Evolutionary conservation across 805 yeast species (phyloP).

Genomic region (Barnettozyma sucrosica): DNA sequence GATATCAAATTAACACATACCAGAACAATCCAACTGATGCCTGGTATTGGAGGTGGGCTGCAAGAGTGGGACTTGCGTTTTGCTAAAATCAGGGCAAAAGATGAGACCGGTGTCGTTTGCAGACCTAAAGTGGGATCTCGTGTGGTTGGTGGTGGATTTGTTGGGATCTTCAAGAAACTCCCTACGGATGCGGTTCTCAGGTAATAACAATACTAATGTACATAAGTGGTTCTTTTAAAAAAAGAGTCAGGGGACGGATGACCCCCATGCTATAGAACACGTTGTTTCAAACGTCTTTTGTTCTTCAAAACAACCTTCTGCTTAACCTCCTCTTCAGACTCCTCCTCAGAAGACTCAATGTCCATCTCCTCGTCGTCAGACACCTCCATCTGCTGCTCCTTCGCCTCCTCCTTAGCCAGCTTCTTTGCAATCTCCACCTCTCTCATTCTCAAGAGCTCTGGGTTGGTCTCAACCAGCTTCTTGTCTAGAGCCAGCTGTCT

Average conservation of each 20-base stretch:
- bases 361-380: constrained; percentile 47
- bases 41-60: constrained; percentile 47
- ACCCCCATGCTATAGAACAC: constrained; percentile 14
- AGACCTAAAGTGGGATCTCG: constrained; percentile 45
- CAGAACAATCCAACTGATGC: constrained; percentile 36
- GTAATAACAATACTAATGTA: constrained; percentile 7
- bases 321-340: constrained; percentile 49
- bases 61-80: constrained; percentile 46
- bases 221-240: not conserved
- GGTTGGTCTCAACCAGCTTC: constrained; percentile 82
- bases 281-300: constrained; percentile 25
- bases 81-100: constrained; percentile 34
- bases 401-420: constrained; percentile 65
- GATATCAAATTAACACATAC: constrained; percentile 32
- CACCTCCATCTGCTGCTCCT: constrained; percentile 43
- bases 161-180: constrained; percentile 36
- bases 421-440: constrained; percentile 82
- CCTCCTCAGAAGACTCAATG: constrained; percentile 52
- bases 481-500: constrained; percentile 78
- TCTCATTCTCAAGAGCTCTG: constrained; percentile 85
- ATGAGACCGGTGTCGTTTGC: constrained; percentile 37
- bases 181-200: constrained; percentile 17
- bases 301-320: constrained; percentile 33
- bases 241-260: not conserved
- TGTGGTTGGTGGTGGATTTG: constrained; percentile 47